Evolutionary conservation across 306 rosid genomes (phyloP).

Genomic region (barrel medic (Medicago truncatula)): DNA sequence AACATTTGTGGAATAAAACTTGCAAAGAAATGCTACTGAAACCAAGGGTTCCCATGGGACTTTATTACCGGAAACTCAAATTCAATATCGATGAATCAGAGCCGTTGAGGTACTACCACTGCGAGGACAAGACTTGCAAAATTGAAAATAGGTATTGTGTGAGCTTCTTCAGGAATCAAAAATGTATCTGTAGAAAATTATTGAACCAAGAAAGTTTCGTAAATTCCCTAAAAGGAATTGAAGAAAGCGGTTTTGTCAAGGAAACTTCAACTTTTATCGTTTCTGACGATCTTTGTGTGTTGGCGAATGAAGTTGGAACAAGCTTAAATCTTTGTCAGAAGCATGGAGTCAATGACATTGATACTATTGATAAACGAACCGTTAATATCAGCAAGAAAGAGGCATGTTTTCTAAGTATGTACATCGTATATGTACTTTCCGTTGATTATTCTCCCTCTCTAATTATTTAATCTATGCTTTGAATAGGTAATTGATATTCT

Average conservation of each 20-base stretch:
- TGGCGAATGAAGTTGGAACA: neutral
- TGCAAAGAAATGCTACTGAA: too few relatives aligned
- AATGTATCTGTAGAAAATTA: too few relatives aligned
- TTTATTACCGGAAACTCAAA: too few relatives aligned
- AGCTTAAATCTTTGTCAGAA: neutral
- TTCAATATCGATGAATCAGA: too few relatives aligned
- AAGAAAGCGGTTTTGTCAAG: slow-evolving; percentile 5
- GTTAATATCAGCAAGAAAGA: neutral
- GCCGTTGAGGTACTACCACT: too few relatives aligned
- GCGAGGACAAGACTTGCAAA: neutral
- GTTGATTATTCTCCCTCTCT: too few relatives aligned
- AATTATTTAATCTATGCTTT: neutral
- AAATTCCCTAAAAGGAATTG: neutral
- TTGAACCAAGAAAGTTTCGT: neutral
- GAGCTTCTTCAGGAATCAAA: neutral
- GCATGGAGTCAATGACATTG: neutral
- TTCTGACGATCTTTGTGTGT: neutral
- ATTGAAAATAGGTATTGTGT: neutral
- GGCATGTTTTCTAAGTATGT: neutral
- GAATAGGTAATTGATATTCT: slow-evolving; percentile 33
- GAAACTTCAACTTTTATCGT: slow-evolving; percentile 4
- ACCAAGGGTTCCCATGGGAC: too few relatives aligned
- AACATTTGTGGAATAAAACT: too few relatives aligned
- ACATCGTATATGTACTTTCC: too few relatives aligned
- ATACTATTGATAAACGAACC: neutral